Evolutionary conservation across 441 rosid genomes (phyloP).

Genomic region (Adansonia madagascariensis): DNA sequence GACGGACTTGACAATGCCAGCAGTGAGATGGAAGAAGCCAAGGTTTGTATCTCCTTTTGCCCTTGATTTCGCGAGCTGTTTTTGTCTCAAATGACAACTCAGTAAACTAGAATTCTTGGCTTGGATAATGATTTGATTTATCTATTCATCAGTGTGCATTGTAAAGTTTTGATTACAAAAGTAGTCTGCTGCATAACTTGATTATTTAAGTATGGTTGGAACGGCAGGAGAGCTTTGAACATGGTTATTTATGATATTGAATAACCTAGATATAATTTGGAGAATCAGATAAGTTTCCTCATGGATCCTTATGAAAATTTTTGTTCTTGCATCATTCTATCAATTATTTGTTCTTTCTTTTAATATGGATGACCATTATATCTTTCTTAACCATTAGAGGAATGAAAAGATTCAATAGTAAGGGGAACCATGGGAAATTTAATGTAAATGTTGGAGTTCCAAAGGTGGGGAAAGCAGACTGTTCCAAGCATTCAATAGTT

Average conservation of each 20-base stretch:
- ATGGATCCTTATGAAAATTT: background rate
- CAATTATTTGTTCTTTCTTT: slow-evolving; percentile 12
- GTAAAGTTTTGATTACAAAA: background rate
- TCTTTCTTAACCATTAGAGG: background rate
- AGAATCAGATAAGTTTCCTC: background rate
- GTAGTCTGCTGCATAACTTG: slow-evolving; percentile 16
- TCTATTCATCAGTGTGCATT: slow-evolving; percentile 16
- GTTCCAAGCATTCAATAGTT: background rate
- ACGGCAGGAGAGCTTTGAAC: background rate
- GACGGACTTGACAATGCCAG: slow-evolving; percentile 99
- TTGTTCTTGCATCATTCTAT: background rate
- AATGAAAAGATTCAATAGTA: background rate
- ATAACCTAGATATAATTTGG: slow-evolving; percentile 8
- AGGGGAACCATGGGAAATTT: background rate
- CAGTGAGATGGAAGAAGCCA: slow-evolving; percentile 95
- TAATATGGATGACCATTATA: background rate
- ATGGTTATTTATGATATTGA: background rate
- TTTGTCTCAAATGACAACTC: slow-evolving; percentile 4
- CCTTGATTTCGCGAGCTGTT: slow-evolving; percentile 17
- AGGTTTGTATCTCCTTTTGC: slow-evolving; percentile 59
- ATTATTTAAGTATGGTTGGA: slow-evolving; percentile 7
- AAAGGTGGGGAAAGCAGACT: background rate
- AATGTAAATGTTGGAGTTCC: background rate
- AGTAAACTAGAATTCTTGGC: slow-evolving; percentile 16
- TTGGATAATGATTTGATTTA: background rate